Base-by-base conservation (phyloP, 495 filamentous ascomycete genomes). In the Penicillium manginii region DNA sequence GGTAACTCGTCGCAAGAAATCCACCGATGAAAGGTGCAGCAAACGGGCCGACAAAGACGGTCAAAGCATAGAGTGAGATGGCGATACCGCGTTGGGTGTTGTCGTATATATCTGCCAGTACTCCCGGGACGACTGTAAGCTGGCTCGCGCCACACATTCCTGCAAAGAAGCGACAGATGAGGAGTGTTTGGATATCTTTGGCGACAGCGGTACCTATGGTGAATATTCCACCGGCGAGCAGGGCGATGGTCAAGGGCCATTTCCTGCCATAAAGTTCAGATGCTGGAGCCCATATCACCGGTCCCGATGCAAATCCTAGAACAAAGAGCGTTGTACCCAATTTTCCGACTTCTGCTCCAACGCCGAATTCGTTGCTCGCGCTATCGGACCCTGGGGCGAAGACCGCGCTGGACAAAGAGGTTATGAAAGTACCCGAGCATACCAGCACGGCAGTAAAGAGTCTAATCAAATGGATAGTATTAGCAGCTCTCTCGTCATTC, bases 211-310 rank as follows among this genome's bases (percentile, higher is more conserved):
- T 78, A 8, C 77, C 81, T 42, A 87, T 74, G 1, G 76, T 77
- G 59, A 88, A 87, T 46, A 87, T 74, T 0, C 73, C 75, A 45
- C 84, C 84, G 21, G 77, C 67, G 18, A 83, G 55, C 45, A 82
- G 70, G 29, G 81, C 83, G 19, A 81, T 59, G 26, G 80, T 77
- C 6, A 88, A 64, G 2, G 85, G 86, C 61, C 62, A 64, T 47
- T 79, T 81, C n/a, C 83, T 66, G 21, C 92, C 92, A 59, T 83
- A 83, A 21, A 97, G 74, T 68, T 97, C 92, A 11, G 89, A 92
- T 14, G 89, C 72, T 0, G 92, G 92, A 1, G 79, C 84, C 76
- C 78, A 88, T n/a, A 86, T 55, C 0, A 82, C 57, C 8, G 86
- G 86, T 2, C 84, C 86, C 6, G 78, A 59, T 7, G 75, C 73